phyloP scores from a whole-genome alignment of 2,329 filamentous ascomycete genomes.

The Didymella keratinophila region DNA sequence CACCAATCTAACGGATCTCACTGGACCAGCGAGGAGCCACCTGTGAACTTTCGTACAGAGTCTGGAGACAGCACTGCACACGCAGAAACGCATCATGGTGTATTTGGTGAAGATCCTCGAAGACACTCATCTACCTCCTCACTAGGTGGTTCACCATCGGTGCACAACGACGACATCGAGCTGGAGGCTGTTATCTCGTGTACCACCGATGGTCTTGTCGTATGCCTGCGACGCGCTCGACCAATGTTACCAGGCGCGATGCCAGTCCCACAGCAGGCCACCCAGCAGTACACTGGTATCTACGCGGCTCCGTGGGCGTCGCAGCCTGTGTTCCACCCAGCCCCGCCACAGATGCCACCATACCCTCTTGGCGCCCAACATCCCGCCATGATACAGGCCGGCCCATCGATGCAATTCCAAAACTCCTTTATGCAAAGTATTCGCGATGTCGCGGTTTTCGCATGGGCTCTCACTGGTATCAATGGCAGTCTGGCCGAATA shows the following conservation, averaged over 20 bases:
- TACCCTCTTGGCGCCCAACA: conserved; percentile 48
- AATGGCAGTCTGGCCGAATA: conserved; percentile 76
- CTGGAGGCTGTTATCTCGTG: conserved; percentile 91
- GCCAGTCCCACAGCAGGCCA: conserved; percentile 32
- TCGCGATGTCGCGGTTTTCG: conserved; percentile 85
- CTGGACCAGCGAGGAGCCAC: conserved; percentile 30
- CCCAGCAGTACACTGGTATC: conserved; percentile 58
- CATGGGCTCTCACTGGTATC: conserved; percentile 82
- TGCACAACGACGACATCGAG: conserved; percentile 63
- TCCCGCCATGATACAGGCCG: conserved; percentile 56
- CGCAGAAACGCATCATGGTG: conserved; percentile 43
- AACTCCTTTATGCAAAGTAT: conserved; percentile 80
- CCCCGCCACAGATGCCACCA: conserved; percentile 48
- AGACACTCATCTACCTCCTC: conserved; percentile 43
- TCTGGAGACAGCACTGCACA: conserved; percentile 57
- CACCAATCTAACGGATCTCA: conserved; percentile 25
- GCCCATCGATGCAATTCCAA: conserved; percentile 53
- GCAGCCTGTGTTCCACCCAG: conserved; percentile 64
- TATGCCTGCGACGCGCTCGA: conserved; percentile 77
- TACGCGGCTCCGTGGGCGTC: conserved; percentile 83
- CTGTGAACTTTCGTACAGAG: conserved; percentile 48
- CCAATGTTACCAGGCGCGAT: conserved; percentile 66
- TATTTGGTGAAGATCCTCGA: conserved; percentile 39
- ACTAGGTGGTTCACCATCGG: conserved; percentile 33
- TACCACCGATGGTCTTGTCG: conserved; percentile 85